A percentile compares a stretch with the other conserved stretches of the same genome.
phyloP scores from a whole-genome alignment of 345 rosid genomes.

The Gynandropsis gynandra region DNA sequence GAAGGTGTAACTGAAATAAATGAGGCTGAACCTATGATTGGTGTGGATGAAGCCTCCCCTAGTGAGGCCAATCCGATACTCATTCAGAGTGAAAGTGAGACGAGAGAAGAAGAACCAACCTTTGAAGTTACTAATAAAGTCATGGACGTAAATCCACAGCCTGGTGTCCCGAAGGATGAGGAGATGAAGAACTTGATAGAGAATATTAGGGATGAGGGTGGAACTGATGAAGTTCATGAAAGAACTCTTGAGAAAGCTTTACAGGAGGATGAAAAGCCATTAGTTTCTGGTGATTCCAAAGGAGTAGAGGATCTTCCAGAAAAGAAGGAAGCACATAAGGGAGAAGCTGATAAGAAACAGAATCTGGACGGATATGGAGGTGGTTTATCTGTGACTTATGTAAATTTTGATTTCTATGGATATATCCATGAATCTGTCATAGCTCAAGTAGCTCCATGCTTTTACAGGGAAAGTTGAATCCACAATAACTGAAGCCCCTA shows the following conservation, averaged over 20 bases:
- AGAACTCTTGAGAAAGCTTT: slow-evolving; percentile 9
- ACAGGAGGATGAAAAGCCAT: slow-evolving; percentile 14
- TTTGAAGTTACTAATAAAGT: too few relatives aligned
- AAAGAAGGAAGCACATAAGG: slow-evolving; percentile 8
- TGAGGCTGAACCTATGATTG: not conserved
- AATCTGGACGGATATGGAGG: slow-evolving; percentile 8
- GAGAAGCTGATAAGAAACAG: too few relatives aligned
- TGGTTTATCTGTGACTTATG: not conserved
- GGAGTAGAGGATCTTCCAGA: slow-evolving; percentile 2
- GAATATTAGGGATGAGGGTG: slow-evolving; percentile 38
- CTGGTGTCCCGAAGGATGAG: slow-evolving; percentile 23
- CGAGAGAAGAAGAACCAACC: too few relatives aligned
- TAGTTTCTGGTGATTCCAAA: not conserved
- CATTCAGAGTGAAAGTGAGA: slow-evolving; percentile 6
- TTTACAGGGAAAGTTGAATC: slow-evolving; percentile 10
- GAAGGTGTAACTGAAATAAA: not conserved
- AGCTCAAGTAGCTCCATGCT: slow-evolving; percentile 12
- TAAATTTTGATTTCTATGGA: not conserved
- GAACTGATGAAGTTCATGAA: slow-evolving; percentile 4
- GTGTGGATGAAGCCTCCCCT: slow-evolving; percentile 1
- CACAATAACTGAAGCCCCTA: slow-evolving; percentile 9
- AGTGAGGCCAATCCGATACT: not conserved
- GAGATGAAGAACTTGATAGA: slow-evolving; percentile 42
- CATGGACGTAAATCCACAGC: too few relatives aligned
- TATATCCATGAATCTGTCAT: not conserved